These are phyloP conservation scores for Gymnopilus junonius DNA, from an alignment of 768 basidiomycete genomes.

Conservation along the genomic window DNA sequence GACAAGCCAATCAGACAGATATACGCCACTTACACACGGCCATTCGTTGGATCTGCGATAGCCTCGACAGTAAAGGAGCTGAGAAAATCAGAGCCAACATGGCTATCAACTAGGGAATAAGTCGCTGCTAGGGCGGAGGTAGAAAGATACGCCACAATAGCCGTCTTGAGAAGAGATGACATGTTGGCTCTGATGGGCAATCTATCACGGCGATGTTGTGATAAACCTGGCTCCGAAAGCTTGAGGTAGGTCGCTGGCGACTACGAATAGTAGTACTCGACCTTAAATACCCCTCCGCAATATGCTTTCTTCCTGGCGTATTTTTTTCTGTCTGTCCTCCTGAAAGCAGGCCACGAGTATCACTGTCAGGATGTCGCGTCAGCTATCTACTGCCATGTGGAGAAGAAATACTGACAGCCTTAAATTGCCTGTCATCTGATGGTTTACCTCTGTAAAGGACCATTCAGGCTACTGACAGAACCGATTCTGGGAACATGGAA, in stretches of 20 bases:
- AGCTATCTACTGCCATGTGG: conserved; percentile 20
- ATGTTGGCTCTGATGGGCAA: conserved; percentile 5
- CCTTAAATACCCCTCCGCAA: conserved; percentile 11
- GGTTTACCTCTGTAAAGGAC: conserved; percentile 1
- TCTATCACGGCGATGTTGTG: neutral
- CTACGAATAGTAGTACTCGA: neutral
- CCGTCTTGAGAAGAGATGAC: conserved; percentile 18
- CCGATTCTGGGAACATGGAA: neutral
- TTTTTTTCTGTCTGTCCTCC: neutral
- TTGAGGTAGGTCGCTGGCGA: neutral
- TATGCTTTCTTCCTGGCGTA: neutral
- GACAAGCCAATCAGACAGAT: neutral
- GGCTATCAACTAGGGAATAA: conserved; percentile 51
- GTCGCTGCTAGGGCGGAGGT: conserved; percentile 39
- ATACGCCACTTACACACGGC: conserved; percentile 54
- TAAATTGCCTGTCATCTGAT: conserved; percentile 11
- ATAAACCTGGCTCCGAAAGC: neutral
- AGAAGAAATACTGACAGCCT: neutral
- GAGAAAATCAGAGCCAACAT: conserved; percentile 51
- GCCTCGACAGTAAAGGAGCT: conserved; percentile 52
- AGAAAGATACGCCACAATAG: conserved; percentile 21
- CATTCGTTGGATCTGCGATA: conserved; percentile 66
- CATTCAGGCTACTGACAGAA: neutral
- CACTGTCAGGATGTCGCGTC: conserved; percentile 17
- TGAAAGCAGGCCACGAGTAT: conserved; percentile 4